A percentile compares a stretch with the other conserved stretches of the same genome.
Evolutionary conservation across 805 yeast genomes (phyloP).

Genomic region (Priceomyces fermenticarens): DNA sequence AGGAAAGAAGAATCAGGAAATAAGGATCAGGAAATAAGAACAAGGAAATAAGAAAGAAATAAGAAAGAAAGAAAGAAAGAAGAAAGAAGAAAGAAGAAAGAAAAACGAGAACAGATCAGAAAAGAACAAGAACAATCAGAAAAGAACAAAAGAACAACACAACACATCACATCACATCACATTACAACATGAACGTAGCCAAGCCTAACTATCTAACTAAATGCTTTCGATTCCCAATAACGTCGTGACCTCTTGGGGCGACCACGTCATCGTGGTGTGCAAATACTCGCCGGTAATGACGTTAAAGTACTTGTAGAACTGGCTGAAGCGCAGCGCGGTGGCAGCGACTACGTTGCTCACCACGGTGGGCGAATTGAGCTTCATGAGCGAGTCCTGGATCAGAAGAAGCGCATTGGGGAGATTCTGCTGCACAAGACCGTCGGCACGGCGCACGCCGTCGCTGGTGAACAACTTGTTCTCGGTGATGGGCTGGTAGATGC

Average conservation of each 20-base stretch:
- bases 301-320: slow-evolving; percentile 42
- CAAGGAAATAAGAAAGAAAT: too few relatives aligned
- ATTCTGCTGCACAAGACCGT: slow-evolving; percentile 45
- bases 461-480: slow-evolving; percentile 57
- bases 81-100: too few relatives aligned
- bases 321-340: slow-evolving; percentile 49
- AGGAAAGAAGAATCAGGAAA: too few relatives aligned
- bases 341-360: slow-evolving; percentile 52
- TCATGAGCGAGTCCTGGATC: slow-evolving; percentile 51
- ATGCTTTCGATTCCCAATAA: slow-evolving; percentile 71
- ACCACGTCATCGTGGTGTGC: slow-evolving; percentile 46
- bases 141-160: too few relatives aligned
- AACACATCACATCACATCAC: too few relatives aligned
- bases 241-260: slow-evolving; percentile 59
- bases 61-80: too few relatives aligned
- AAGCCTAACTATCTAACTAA: too few relatives aligned
- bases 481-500: slow-evolving; percentile 60
- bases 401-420: slow-evolving; percentile 63
- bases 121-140: too few relatives aligned
- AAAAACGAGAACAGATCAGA: too few relatives aligned
- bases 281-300: slow-evolving; percentile 37
- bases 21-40: too few relatives aligned
- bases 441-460: slow-evolving; percentile 42
- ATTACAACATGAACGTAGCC: too few relatives aligned
- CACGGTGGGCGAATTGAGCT: slow-evolving; percentile 60